Evolutionary conservation across 2,329 filamentous ascomycete genomes (phyloP), one percentile per base, ranked within the genome.

Genomic region (Calonectria pteridis): DNA sequence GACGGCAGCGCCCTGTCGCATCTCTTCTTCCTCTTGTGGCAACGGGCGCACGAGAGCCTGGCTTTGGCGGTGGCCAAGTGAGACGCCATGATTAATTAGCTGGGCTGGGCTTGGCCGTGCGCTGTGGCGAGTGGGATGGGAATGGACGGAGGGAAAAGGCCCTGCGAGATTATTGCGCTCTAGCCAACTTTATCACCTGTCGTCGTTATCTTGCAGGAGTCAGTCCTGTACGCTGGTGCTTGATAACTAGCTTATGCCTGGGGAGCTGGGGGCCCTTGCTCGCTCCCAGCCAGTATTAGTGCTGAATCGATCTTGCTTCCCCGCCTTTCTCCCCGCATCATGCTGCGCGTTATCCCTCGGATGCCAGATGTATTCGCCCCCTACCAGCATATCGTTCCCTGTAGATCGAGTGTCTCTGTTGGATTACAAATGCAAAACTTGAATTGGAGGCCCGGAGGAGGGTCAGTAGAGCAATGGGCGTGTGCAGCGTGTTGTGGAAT

Each of bases 11-110:
- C 73, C 14, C 84, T 80, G 76, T 87, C 85, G 71, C 86, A 87
- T 59, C 83, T 81, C 80, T 87, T 87, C 76, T 87, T 87, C 28
- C 85, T 77, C 55, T 82, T 82, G 74, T 87, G 84, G 69, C 86
- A 87, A 16, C 86, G 80, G 29, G 82, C 79, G 73, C 85, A 86
- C 10, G 84, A 86, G 10, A 77, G 70, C 58, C 78, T 40, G 7
- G 79, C 78, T 49, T 73, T 59, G 14, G 53, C 69, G 2, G 64
- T 51, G 13, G 58, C 37, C 16, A 37, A 7, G 11, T 65, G 69
- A 29, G 69, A 49, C n/a, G 70, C 26, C 73, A 74, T 74, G 13
- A 11, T 49, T 18, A 14, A n/a, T 35, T 31, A 20, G 18, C 4
- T n/a, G 7, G n/a, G 43, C 9, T 10, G 35, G 23, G 35, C 35